phyloP scores from a whole-genome alignment of 352 stramenopile species.

The Pythium apleroticum region DNA sequence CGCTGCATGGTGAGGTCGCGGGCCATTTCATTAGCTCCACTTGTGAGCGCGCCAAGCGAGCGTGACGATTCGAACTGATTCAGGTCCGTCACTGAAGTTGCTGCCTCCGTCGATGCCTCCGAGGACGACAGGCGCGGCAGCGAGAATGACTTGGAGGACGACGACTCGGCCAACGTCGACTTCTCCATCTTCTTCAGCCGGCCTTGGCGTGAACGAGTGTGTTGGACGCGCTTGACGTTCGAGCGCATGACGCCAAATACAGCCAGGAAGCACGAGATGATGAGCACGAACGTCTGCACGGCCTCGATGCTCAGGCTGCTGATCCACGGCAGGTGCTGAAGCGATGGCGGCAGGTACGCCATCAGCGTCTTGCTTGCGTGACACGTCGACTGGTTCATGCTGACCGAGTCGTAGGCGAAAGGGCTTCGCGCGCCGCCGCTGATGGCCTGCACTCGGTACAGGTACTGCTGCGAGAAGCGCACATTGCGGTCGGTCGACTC shows the following conservation, averaged over 20 bases:
- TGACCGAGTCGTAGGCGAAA: slow-evolving; percentile 43
- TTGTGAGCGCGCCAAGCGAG: not conserved
- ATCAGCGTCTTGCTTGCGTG: slow-evolving; percentile 1
- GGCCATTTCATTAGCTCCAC: not conserved
- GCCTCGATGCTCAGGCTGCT: slow-evolving; percentile 33
- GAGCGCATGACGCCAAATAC: slow-evolving; percentile 56
- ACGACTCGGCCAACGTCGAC: slow-evolving; percentile 28
- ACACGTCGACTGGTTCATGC: slow-evolving; percentile 17
- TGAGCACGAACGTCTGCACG: slow-evolving; percentile 43
- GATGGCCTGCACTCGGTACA: slow-evolving; percentile 45
- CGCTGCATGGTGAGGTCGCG: not conserved
- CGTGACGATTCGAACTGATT: slow-evolving; percentile 5
- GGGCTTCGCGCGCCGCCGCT: slow-evolving; percentile 40
- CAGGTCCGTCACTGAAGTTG: slow-evolving; percentile 7
- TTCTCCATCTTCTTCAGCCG: slow-evolving; percentile 56
- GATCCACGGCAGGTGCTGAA: slow-evolving; percentile 10
- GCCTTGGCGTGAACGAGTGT: slow-evolving; percentile 46
- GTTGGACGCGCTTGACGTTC: slow-evolving; percentile 50
- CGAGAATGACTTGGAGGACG: not conserved
- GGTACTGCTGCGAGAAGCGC: slow-evolving; percentile 38
- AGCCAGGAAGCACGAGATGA: slow-evolving; percentile 55
- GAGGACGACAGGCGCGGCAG: slow-evolving; percentile 16
- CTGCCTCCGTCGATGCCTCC: slow-evolving; percentile 19
- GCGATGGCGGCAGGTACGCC: slow-evolving; percentile 8
- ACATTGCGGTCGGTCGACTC: slow-evolving; percentile 33